phyloP scores from a whole-genome alignment of 108 stramenopile species.

The Nitzschia sp. region DNA sequence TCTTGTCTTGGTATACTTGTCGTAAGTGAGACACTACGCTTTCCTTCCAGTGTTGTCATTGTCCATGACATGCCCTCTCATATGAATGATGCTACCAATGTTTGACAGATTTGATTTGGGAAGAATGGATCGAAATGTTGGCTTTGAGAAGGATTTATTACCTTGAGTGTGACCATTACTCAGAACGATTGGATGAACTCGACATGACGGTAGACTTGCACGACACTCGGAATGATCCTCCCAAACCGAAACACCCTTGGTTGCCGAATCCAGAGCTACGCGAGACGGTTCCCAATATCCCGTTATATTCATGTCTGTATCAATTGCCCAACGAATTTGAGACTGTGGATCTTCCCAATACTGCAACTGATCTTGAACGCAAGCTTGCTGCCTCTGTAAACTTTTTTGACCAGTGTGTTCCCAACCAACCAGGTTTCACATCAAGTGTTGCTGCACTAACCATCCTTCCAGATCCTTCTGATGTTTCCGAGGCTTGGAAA shows the following conservation, averaged over 20 bases:
- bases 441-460: constrained; percentile 85
- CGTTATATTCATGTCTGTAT: constrained; percentile 65
- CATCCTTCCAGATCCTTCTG: constrained; percentile 65
- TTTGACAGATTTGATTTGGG: constrained; percentile 42
- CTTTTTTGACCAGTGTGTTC: constrained; percentile 82
- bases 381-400: constrained; percentile 65
- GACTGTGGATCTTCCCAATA: constrained; percentile 2
- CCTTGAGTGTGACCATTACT: constrained; percentile 70
- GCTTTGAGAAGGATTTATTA: constrained; percentile 77
- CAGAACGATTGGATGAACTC: constrained; percentile 54
- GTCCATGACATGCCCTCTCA: background rate
- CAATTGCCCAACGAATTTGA: constrained; percentile 19
- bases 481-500: constrained; percentile 70
- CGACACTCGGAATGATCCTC: background rate
- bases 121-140: constrained; percentile 73
- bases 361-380: constrained; percentile 49
- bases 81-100: constrained; percentile 16
- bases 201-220: constrained; percentile 16
- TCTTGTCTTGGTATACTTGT: constrained; percentile 12
- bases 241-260: constrained; percentile 45
- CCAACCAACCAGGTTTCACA: constrained; percentile 77
- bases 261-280: constrained; percentile 83
- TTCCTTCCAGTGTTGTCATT: background rate
- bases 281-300: constrained; percentile 81
- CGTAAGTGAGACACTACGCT: background rate